phyloP scores from a whole-genome alignment of 768 basidiomycete species.

The Leccinum subtestaceum region DNA sequence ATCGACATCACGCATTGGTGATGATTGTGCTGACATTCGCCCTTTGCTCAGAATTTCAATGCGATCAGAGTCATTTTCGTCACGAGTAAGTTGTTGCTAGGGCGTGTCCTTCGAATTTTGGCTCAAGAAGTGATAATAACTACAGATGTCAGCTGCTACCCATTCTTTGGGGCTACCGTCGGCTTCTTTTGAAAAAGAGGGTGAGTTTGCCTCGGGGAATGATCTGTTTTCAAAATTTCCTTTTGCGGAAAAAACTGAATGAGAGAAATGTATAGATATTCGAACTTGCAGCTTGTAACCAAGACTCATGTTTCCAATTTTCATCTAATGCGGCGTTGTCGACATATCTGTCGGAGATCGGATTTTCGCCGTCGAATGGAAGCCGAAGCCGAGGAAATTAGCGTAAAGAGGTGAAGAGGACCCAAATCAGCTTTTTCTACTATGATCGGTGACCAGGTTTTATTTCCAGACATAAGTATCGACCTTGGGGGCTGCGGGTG shows the following conservation, averaged over 20 bases:
- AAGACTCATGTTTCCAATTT: neutral
- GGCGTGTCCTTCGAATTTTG: neutral
- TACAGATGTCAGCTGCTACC: neutral
- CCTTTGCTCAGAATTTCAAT: neutral
- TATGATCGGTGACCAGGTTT: neutral
- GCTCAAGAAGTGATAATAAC: neutral
- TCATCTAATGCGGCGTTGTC: neutral
- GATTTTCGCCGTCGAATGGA: neutral
- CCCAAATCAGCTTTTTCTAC: neutral
- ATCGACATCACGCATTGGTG: neutral
- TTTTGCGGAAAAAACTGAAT: neutral
- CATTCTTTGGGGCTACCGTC: neutral
- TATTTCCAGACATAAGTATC: neutral
- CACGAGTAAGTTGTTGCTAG: neutral
- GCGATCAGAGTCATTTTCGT: neutral
- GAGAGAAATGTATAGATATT: neutral
- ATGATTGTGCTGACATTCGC: neutral
- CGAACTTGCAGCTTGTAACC: neutral
- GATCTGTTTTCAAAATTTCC: neutral
- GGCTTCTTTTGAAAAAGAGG: neutral
- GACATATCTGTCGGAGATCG: neutral
- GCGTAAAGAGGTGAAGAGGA: neutral
- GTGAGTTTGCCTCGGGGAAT: neutral
- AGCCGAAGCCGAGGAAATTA: too few relatives aligned
- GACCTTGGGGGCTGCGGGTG: neutral